A percentile compares a stretch with the other conserved stretches of the same genome.
phyloP scores from a whole-genome alignment of 345 rosid genomes.

The Crucihimalaya himalaica region DNA sequence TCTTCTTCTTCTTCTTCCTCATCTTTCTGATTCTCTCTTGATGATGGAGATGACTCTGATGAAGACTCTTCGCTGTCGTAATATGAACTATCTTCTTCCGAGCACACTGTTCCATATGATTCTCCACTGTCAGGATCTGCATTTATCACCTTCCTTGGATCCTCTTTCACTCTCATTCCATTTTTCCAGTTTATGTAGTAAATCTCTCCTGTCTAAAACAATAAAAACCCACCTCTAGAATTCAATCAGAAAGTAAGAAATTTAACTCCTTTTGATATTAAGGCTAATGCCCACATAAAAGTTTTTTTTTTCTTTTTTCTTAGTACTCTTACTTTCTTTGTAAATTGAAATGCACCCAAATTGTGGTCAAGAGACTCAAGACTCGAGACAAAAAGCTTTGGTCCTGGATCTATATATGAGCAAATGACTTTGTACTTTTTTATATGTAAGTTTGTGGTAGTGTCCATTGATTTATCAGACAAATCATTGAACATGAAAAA shows the following conservation, averaged over 20 bases:
- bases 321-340: conserved; percentile 16
- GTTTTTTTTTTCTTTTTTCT: neutral
- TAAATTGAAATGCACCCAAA: conserved; percentile 9
- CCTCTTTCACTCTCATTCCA: conserved; percentile 82
- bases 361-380: conserved; percentile 1
- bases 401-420: conserved; percentile 38
- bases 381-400: conserved; percentile 21
- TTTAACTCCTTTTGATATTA: conserved; percentile 1
- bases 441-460: conserved; percentile 18
- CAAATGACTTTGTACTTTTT: conserved; percentile 35
- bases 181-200: conserved; percentile 92
- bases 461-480: conserved; percentile 15
- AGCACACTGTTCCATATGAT: conserved; percentile 45
- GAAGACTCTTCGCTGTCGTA: conserved; percentile 77
- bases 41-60: conserved; percentile 59
- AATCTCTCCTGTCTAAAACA: conserved; percentile 79
- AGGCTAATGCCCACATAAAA: conserved; percentile 1
- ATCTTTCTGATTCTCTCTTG: conserved; percentile 46
- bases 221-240: neutral
- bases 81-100: conserved; percentile 65
- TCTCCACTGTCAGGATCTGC: conserved; percentile 45
- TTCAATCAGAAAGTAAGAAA: conserved; percentile 19
- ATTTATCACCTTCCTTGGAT: conserved; percentile 57
- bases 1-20: conserved; percentile 41
- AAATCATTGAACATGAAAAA: conserved; percentile 19